Evolutionary conservation across 352 stramenopile genomes (phyloP).

Genomic region (Phytophthora kernoviae): DNA sequence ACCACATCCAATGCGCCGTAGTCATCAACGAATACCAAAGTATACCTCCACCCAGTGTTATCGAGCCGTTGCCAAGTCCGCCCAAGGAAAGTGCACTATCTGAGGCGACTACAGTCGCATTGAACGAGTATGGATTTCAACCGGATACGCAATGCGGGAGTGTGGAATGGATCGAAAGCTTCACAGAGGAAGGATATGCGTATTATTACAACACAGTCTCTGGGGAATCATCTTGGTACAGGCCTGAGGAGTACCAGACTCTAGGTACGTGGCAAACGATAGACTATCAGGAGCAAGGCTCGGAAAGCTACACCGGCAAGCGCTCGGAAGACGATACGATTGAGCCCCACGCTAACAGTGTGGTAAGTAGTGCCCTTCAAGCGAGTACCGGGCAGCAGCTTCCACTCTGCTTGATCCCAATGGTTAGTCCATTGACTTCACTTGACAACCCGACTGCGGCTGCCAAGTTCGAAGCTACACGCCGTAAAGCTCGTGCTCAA

Average conservation of each 20-base stretch:
- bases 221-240: constrained; percentile 64
- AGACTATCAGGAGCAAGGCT: constrained; percentile 7
- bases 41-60: constrained; percentile 7
- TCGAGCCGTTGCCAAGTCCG: neutral
- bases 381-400: constrained; percentile 37
- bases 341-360: constrained; percentile 4
- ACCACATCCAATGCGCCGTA: constrained; percentile 62
- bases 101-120: constrained; percentile 1
- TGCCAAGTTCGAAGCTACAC: constrained; percentile 49
- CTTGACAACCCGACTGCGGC: constrained; percentile 69
- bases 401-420: constrained; percentile 68
- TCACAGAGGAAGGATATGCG: constrained; percentile 56
- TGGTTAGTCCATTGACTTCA: constrained; percentile 65
- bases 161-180: constrained; percentile 47
- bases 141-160: neutral
- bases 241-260: constrained; percentile 12
- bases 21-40: constrained; percentile 62
- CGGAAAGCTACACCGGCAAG: constrained; percentile 1
- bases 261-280: neutral
- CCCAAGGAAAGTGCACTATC: constrained; percentile 5
- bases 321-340: constrained; percentile 14
- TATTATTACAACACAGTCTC: constrained; percentile 74
- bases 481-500: constrained; percentile 43
- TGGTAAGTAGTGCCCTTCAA: constrained; percentile 7
- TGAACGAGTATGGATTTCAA: neutral